A percentile compares a stretch with the other conserved stretches of the same genome.
These are phyloP conservation scores for Handroanthus guayacan DNA, from an alignment of 257 asterid species.

Conservation along the genomic window DNA sequence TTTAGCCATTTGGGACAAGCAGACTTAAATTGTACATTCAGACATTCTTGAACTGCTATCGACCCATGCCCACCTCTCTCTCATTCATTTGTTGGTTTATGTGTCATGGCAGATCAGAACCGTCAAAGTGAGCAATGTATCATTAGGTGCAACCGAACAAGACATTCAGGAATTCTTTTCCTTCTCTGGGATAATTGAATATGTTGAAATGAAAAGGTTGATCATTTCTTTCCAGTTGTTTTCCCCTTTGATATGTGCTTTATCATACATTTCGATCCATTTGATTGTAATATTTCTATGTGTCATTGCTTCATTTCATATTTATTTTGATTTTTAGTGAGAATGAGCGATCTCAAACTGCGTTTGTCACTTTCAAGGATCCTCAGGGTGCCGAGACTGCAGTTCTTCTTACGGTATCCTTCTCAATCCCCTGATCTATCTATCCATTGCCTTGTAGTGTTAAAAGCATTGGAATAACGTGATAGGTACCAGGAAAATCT, in stretches of 20 bases:
- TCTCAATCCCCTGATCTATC: slow-evolving; percentile 26
- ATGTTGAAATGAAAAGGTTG: slow-evolving; percentile 66
- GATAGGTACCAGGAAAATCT: slow-evolving; percentile 6
- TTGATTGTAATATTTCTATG: neutral
- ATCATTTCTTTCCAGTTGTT: slow-evolving; percentile 27
- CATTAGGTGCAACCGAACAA: slow-evolving; percentile 61
- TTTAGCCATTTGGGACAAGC: neutral
- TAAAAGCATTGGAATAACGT: slow-evolving; percentile 8
- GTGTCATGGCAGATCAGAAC: slow-evolving; percentile 54
- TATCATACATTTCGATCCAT: slow-evolving; percentile 17
- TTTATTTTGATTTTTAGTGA: slow-evolving; percentile 46
- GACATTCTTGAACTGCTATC: neutral
- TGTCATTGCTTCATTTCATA: slow-evolving; percentile 6
- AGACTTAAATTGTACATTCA: slow-evolving; percentile 5
- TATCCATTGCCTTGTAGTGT: neutral
- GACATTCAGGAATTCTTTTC: slow-evolving; percentile 82
- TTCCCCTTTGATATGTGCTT: slow-evolving; percentile 14
- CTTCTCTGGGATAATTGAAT: slow-evolving; percentile 71
- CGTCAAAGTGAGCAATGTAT: slow-evolving; percentile 76
- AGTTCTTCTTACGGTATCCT: slow-evolving; percentile 69
- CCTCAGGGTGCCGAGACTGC: slow-evolving; percentile 70
- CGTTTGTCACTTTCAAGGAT: slow-evolving; percentile 73
- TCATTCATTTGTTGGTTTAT: slow-evolving; percentile 8
- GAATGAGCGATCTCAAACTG: slow-evolving; percentile 63
- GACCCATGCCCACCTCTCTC: neutral